Evolutionary conservation across 2,329 filamentous ascomycete genomes (phyloP).

Genomic region (Fusarium bactridioides): DNA sequence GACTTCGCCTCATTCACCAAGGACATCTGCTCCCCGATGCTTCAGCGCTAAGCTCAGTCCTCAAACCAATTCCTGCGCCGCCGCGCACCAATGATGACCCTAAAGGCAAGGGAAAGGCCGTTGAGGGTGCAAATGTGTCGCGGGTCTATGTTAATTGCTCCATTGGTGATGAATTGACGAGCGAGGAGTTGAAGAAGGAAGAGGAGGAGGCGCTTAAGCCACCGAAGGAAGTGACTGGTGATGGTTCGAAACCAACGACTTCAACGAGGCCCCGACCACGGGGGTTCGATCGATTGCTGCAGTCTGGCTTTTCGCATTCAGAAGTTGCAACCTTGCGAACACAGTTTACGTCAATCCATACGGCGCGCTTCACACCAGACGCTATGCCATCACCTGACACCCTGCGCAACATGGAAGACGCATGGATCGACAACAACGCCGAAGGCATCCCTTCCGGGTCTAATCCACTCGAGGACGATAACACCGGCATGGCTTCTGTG

Average conservation of each 20-base stretch:
- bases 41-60: constrained; percentile 70
- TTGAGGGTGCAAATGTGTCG: constrained; percentile 59
- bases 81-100: constrained; percentile 45
- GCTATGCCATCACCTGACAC: constrained; percentile 83
- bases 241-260: constrained; percentile 40
- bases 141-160: constrained; percentile 93
- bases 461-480: constrained; percentile 54
- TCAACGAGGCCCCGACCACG: constrained; percentile 54
- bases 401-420: constrained; percentile 82
- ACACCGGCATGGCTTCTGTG: constrained; percentile 60
- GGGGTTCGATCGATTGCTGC: constrained; percentile 87
- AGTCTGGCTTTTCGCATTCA: constrained; percentile 79
- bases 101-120: constrained; percentile 66
- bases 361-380: constrained; percentile 83
- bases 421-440: constrained; percentile 82
- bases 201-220: constrained; percentile 54
- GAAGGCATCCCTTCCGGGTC: constrained; percentile 50
- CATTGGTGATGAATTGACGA: constrained; percentile 77
- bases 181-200: constrained; percentile 75
- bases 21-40: constrained; percentile 85
- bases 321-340: constrained; percentile 87
- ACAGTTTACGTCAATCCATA: constrained; percentile 88
- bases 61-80: constrained; percentile 70
- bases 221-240: constrained; percentile 58
- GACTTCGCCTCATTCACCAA: constrained; percentile 88